Base-by-base conservation (phyloP, 495 filamentous ascomycete genomes). In the Lasiosphaeria ovina region DNA sequence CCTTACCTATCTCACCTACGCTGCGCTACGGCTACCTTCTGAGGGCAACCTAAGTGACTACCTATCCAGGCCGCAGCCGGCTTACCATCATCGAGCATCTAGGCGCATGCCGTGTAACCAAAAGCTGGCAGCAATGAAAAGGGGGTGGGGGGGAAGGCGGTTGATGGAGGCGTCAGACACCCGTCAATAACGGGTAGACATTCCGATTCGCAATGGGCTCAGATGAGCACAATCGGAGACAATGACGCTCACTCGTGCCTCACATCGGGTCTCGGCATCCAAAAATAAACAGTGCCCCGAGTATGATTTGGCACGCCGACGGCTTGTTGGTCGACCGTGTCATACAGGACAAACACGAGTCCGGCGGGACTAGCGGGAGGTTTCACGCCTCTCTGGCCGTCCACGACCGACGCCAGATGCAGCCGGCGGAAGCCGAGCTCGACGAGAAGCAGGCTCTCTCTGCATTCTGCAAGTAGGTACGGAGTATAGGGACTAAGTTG, bases 131-230 rank as follows among this genome's bases (percentile, higher is more conserved):
- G 16, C 44, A 47, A 14, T n/a, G 44, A n/a, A n/a, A 14, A 5
- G 12, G 12, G 44, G 12, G 5, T n/a, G 44, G 44, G 44, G 12
- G 12, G 12, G 44, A 14, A 5, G 44, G 44, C 44, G 5, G 44
- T 5, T 47, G 44, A n/a, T 42, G 38, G 12, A 42, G 38, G 38
- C 38, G 38, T 3, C 1, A 42, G 12, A 14, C 12, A 11, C 12
- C 16, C 44, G 7, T 47, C 44, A 47, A 47, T 9, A n/a, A 14
- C 38, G 12, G 48, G 47, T 32, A 64, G 62, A 52, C 48, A 31
- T 64, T 64, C 62, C 62, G 62, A 64, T 64, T 64, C 62, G 62
- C 62, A 61, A 57, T 35, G 50, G 12, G 38, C 16, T 17, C 16
- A 33, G 17, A 42, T 11, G 31, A 33, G 16, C 53, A 55, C 55